Base-by-base conservation (phyloP, 805 yeast species). In the Diddensiella santjacobensis region DNA sequence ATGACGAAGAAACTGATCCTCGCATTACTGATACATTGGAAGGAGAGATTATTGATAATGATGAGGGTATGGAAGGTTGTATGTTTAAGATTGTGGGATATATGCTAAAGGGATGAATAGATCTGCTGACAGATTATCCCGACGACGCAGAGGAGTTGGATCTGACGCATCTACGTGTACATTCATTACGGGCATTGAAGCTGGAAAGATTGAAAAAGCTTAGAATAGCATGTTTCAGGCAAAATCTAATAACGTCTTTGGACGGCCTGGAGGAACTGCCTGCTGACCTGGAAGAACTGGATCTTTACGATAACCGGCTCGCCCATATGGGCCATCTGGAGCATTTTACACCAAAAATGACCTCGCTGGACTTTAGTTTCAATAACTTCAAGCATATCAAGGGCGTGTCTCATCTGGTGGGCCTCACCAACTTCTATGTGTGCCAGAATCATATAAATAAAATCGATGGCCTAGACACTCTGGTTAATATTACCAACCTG, bases 261-360 rank as follows among this genome's bases (percentile, higher is more conserved):
- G 75, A 80, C 39, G 89, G 81, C 6, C 69, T 91, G 17, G 89
- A 89, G 49, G 70, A 69, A 10, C 60, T 84, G 6, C 78, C 79
- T 15, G 71, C 74, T 1, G 71, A 73, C 0, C 58, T 93, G 57
- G 85, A 79, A 55, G 93, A 88, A 51, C 69, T 93, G 50, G 99
- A 93, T 65, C 72, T 90, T 26, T 93, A 93, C 63, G 99, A 93
- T 67, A 93, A 93, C 67, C 72, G 96, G 58, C 84, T 93, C 58
- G 81, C 83, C 55, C 96, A 89, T 62, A 87, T 93, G 44, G 81
- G 90, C 3, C 83, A 80, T 58, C 62, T 88, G 17, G 79, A 76
- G 52, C 78, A 79, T 42, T 76, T 88, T 55, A 47, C 44, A 4
- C 67, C 62, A 2, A 75, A 78, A 33, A 67, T 89, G 44, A 74